Percentiles rank a stretch among this genome's conserved stretches.
phyloP scores from a whole-genome alignment of 164 flowering plant genomes.

The Saururus chinensis region DNA sequence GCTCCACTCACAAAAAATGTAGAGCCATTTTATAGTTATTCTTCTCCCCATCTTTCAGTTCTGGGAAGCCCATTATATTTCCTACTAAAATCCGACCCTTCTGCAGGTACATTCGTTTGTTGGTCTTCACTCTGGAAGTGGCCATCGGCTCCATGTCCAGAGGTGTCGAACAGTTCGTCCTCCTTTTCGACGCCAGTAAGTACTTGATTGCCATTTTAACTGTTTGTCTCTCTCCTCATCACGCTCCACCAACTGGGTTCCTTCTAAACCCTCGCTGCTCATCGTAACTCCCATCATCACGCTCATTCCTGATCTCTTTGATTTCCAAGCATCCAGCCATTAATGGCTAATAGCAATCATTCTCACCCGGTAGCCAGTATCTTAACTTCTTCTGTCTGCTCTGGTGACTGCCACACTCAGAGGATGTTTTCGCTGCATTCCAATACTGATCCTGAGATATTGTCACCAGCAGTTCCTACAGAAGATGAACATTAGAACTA shows the following conservation, averaged over 20 bases:
- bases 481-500: not conserved
- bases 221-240: not conserved
- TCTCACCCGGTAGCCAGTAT: too few species aligned
- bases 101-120: constrained; percentile 65
- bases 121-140: constrained; percentile 90
- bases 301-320: not conserved
- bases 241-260: not conserved
- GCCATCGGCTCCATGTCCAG: constrained; percentile 77
- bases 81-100: not conserved
- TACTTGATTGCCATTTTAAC: not conserved
- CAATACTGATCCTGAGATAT: too few species aligned
- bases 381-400: too few species aligned
- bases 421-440: too few species aligned
- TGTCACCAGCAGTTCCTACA: not conserved
- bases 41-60: not conserved
- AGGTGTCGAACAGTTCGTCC: constrained; percentile 66
- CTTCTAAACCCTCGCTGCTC: too few species aligned
- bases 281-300: too few species aligned
- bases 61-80: not conserved
- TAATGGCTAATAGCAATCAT: not conserved
- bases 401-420: too few species aligned
- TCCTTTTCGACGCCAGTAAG: constrained; percentile 96
- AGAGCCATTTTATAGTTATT: not conserved
- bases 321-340: not conserved
- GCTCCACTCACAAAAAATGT: constrained; percentile 85